phyloP scores from a whole-genome alignment of 306 rosid species.

The Psophocarpus tetragonolobus region DNA sequence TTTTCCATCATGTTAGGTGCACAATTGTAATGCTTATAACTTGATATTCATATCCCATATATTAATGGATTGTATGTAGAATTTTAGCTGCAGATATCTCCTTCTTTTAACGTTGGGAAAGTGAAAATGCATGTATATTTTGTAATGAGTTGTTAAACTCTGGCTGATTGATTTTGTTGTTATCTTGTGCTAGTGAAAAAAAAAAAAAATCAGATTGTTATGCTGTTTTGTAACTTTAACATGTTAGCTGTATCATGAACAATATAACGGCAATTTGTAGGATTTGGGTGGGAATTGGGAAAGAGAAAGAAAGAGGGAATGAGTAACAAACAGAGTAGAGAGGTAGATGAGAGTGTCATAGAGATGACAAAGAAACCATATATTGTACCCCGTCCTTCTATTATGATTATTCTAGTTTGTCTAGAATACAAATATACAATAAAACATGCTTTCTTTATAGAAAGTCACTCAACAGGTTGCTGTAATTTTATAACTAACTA shows the following conservation, averaged over 20 bases:
- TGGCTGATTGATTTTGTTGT: neutral
- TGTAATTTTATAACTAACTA: too few species aligned
- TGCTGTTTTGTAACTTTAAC: neutral
- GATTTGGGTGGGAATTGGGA: too few species aligned
- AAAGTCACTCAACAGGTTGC: too few species aligned
- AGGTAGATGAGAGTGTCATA: too few species aligned
- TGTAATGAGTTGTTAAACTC: constrained; percentile 1
- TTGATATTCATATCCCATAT: neutral
- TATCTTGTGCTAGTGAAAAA: neutral
- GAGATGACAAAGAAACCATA: too few species aligned
- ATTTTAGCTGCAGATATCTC: neutral
- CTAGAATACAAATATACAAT: too few species aligned
- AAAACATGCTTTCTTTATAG: too few species aligned
- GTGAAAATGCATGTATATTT: neutral
- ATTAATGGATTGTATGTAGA: neutral
- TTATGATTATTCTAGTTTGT: too few species aligned
- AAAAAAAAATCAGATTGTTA: neutral
- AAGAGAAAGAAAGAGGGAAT: too few species aligned
- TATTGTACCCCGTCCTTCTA: too few species aligned
- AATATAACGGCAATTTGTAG: neutral
- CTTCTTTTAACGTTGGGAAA: neutral
- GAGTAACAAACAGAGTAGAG: too few species aligned
- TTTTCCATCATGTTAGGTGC: neutral
- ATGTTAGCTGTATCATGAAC: neutral
- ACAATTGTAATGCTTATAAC: neutral